These are phyloP conservation scores for Apophysomyces sp. DNA, from an alignment of 371 early-diverging fungal species.

Conservation along the genomic window DNA sequence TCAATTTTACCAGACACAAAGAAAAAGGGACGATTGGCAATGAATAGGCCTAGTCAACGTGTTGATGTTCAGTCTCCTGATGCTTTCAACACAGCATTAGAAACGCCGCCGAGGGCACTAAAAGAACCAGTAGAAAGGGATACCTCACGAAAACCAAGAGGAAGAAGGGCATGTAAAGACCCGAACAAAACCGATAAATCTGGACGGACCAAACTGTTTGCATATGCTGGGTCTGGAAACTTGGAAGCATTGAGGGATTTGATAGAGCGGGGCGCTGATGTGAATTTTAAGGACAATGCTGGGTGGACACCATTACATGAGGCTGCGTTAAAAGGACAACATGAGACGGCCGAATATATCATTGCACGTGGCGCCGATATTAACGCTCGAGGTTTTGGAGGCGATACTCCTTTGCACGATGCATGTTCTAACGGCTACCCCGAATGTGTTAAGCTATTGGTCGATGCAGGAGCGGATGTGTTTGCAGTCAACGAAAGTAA, in stretches of 20 bases:
- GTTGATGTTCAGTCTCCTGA: background rate
- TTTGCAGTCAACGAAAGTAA: constrained; percentile 53
- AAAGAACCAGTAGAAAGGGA: background rate
- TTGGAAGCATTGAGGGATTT: constrained; percentile 42
- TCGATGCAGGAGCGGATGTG: constrained; percentile 56
- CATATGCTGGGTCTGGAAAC: constrained; percentile 41
- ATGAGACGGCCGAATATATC: constrained; percentile 54
- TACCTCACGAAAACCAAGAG: constrained; percentile 3
- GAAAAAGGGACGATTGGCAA: constrained; percentile 10
- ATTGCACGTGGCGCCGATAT: constrained; percentile 52
- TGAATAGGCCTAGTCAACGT: background rate
- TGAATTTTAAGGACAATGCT: constrained; percentile 57
- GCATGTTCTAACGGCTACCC: constrained; percentile 69
- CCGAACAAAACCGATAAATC: constrained; percentile 53
- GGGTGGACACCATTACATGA: constrained; percentile 68
- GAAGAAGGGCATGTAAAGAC: constrained; percentile 28
- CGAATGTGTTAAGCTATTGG: constrained; percentile 55
- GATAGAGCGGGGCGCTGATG: constrained; percentile 47
- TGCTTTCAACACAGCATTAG: background rate
- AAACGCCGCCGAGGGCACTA: background rate
- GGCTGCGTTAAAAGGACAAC: constrained; percentile 60
- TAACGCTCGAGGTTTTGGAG: constrained; percentile 57
- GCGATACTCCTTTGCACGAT: constrained; percentile 80
- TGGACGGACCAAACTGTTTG: constrained; percentile 53
- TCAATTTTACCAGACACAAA: background rate